Evolutionary conservation across 306 rosid genomes (phyloP).

Genomic region (Begonia loranthoides): DNA sequence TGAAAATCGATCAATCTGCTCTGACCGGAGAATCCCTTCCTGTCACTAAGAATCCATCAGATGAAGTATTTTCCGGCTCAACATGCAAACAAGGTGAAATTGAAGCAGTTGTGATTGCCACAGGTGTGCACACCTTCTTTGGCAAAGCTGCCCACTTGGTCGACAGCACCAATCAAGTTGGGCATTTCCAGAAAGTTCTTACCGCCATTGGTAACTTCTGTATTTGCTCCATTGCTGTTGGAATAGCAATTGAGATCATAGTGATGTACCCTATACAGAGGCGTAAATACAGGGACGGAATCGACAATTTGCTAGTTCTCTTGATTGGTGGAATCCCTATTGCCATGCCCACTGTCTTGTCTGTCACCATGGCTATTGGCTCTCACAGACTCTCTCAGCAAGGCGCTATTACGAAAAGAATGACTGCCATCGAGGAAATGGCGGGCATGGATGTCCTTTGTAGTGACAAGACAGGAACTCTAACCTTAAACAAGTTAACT

Average conservation of each 20-base stretch:
- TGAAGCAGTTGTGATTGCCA: constrained; percentile 96
- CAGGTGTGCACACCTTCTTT: constrained; percentile 97
- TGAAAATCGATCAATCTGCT: constrained; percentile 96
- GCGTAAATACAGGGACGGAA: constrained; percentile 81
- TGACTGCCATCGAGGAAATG: constrained; percentile 99
- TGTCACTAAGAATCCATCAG: constrained; percentile 74
- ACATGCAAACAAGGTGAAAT: constrained; percentile 96
- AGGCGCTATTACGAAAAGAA: constrained; percentile 93
- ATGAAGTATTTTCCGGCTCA: constrained; percentile 97
- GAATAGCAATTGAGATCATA: constrained; percentile 56
- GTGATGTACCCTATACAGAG: constrained; percentile 95
- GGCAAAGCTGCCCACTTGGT: constrained; percentile 98
- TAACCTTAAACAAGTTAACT: constrained; percentile 69
- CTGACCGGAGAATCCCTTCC: constrained; percentile 97
- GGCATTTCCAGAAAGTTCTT: constrained; percentile 95
- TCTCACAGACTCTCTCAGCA: constrained; percentile 97
- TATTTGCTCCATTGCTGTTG: constrained; percentile 85
- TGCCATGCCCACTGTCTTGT: constrained; percentile 98
- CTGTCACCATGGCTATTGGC: constrained; percentile 99
- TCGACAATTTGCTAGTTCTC: constrained; percentile 85
- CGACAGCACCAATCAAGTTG: constrained; percentile 97
- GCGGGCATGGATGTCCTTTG: constrained; percentile 99
- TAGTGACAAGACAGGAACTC: constrained; percentile 97
- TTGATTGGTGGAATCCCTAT: constrained; percentile 98
- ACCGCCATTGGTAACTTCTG: constrained; percentile 98